Percentiles rank a stretch among this genome's conserved stretches.
Evolutionary conservation across 495 filamentous ascomycete species (phyloP).

Genomic region (Delitschia confertaspora): DNA sequence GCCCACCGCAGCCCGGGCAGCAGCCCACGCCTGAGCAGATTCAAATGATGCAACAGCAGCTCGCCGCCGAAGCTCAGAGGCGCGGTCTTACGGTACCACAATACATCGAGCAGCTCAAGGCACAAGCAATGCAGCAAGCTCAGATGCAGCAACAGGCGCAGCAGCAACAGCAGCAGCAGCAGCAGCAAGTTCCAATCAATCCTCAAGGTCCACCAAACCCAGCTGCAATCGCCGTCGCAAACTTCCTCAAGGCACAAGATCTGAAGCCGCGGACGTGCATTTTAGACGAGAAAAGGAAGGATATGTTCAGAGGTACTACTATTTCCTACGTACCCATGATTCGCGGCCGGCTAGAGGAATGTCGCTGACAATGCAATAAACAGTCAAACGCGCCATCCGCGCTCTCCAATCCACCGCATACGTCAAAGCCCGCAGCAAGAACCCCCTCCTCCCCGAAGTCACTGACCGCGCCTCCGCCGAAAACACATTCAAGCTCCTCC

Average conservation of each 20-base stretch:
- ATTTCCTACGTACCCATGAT: not conserved
- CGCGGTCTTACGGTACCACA: constrained; percentile 53
- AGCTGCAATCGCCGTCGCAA: constrained; percentile 78
- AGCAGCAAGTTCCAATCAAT: constrained; percentile 48
- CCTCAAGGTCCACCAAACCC: constrained; percentile 73
- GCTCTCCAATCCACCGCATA: constrained; percentile 87
- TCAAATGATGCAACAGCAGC: constrained; percentile 69
- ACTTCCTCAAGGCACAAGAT: constrained; percentile 75
- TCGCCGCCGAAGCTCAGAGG: constrained; percentile 62
- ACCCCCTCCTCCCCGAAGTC: constrained; percentile 78
- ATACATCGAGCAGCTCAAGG: constrained; percentile 55
- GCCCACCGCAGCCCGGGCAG: constrained; percentile 39
- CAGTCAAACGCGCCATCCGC: constrained; percentile 94
- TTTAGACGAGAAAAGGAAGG: constrained; percentile 90
- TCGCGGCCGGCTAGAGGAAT: no score
- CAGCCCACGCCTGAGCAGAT: constrained; percentile 83
- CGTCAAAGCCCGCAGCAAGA: constrained; percentile 76
- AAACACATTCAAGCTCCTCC: constrained; percentile 90
- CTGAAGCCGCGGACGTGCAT: constrained; percentile 90
- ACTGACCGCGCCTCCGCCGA: constrained; percentile 78
- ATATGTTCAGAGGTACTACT: constrained; percentile 97
- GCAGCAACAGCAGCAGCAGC: constrained; percentile 39
- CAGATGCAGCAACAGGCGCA: constrained; percentile 38
- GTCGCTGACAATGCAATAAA: constrained; percentile 3
- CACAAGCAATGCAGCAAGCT: constrained; percentile 44